phyloP scores from a whole-genome alignment of 768 basidiomycete genomes.

The Lactarius sp. region DNA sequence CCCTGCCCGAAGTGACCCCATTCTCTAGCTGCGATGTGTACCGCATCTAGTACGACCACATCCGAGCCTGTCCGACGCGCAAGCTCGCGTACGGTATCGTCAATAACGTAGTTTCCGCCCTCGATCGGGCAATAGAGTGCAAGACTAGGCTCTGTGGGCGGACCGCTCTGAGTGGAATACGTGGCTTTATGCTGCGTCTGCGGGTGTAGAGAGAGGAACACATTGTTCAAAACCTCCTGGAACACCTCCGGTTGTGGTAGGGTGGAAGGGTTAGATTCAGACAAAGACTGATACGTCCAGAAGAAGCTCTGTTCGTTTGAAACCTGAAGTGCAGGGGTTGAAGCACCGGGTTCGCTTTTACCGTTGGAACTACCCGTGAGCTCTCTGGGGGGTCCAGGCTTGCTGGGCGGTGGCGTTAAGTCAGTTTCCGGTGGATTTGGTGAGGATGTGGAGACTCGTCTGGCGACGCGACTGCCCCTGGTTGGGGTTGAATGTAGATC shows the following conservation, averaged over 20 bases:
- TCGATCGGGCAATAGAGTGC: slow-evolving; percentile 84
- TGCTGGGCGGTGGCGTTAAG: slow-evolving; percentile 19
- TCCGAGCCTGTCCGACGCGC: slow-evolving; percentile 72
- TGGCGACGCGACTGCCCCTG: slow-evolving; percentile 27
- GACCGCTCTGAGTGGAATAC: slow-evolving; percentile 48
- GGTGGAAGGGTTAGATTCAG: slow-evolving; percentile 33
- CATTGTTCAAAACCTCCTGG: slow-evolving; percentile 68
- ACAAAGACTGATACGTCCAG: slow-evolving; percentile 48
- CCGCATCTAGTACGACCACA: slow-evolving; percentile 77
- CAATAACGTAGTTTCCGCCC: slow-evolving; percentile 80
- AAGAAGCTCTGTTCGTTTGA: slow-evolving; percentile 53
- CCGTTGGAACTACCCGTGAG: slow-evolving; percentile 19
- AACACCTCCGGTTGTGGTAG: slow-evolving; percentile 73
- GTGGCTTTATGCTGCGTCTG: slow-evolving; percentile 73
- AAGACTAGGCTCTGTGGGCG: slow-evolving; percentile 72
- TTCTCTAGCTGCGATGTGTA: slow-evolving; percentile 83
- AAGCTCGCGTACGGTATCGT: slow-evolving; percentile 72
- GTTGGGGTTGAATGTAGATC: slow-evolving; percentile 25
- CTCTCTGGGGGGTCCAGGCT: not conserved
- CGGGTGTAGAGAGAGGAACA: slow-evolving; percentile 74
- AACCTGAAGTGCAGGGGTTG: slow-evolving; percentile 40
- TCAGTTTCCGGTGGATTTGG: slow-evolving; percentile 20
- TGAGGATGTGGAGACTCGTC: slow-evolving; percentile 36
- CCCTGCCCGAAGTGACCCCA: slow-evolving; percentile 83
- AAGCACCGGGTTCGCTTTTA: slow-evolving; percentile 26